These are phyloP conservation scores for Pterocarpus macrocarpus DNA, from an alignment of 306 rosid species.

Conservation along the genomic window DNA sequence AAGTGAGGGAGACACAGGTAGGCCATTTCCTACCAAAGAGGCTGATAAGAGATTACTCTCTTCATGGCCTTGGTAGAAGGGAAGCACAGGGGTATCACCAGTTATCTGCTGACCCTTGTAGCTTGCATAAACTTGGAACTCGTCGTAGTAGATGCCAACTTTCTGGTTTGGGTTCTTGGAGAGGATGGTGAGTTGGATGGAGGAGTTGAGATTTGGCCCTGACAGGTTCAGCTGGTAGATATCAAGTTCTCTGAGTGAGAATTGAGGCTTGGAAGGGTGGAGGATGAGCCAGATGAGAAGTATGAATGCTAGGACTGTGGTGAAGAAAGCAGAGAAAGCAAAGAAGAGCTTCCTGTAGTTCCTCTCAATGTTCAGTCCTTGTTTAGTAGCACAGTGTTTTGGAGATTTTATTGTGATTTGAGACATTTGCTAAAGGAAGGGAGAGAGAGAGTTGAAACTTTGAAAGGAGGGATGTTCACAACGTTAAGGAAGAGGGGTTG, in stretches of 20 bases:
- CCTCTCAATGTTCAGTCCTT: constrained; percentile 54
- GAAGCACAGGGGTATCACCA: constrained; percentile 65
- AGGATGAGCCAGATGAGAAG: constrained; percentile 74
- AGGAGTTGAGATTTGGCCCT: constrained; percentile 72
- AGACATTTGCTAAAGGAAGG: constrained; percentile 70
- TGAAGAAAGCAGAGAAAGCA: constrained; percentile 60
- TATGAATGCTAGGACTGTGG: constrained; percentile 61
- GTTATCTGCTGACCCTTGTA: constrained; percentile 90
- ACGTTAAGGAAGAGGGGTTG: constrained; percentile 55
- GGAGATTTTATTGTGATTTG: constrained; percentile 66
- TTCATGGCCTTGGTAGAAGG: constrained; percentile 76
- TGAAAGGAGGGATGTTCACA: constrained; percentile 49
- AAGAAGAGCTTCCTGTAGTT: constrained; percentile 72
- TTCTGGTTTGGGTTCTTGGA: constrained; percentile 87
- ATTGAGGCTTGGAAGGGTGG: constrained; percentile 79
- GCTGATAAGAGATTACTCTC: constrained; percentile 79
- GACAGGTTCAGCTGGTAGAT: constrained; percentile 79
- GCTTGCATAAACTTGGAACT: constrained; percentile 67
- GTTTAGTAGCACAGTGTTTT: constrained; percentile 77
- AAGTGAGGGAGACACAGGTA: constrained; percentile 82
- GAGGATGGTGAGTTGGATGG: constrained; percentile 79
- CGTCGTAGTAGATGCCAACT: constrained; percentile 85
- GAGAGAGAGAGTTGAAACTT: not conserved
- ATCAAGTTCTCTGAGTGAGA: constrained; percentile 74
- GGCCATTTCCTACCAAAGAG: constrained; percentile 61